Percentiles rank a stretch among this genome's conserved stretches.
Evolutionary conservation across 148 eudicot species (phyloP).

Genomic region (Hydrangea macrophylla): DNA sequence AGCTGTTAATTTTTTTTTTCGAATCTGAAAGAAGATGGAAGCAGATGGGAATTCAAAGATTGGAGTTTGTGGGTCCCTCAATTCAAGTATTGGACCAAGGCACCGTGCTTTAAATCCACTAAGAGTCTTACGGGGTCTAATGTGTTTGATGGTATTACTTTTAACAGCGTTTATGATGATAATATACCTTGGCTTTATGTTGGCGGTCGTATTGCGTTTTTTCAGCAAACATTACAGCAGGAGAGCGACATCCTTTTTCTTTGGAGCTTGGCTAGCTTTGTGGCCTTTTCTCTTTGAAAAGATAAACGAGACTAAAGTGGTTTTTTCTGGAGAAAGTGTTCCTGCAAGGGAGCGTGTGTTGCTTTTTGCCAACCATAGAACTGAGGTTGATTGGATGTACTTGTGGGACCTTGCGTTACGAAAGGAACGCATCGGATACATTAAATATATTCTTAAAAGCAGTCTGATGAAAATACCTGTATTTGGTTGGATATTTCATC

Average conservation of each 20-base stretch:
- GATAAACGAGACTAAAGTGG: slow-evolving; percentile 72
- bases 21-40: slow-evolving; percentile 45
- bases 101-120: slow-evolving; percentile 50
- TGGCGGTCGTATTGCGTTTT: slow-evolving; percentile 51
- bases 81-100: slow-evolving; percentile 18
- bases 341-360: slow-evolving; percentile 56
- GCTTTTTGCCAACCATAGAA: slow-evolving; percentile 85
- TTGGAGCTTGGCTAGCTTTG: slow-evolving; percentile 79
- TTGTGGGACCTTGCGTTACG: slow-evolving; percentile 94
- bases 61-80: slow-evolving; percentile 34
- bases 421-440: slow-evolving; percentile 57
- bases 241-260: slow-evolving; percentile 52
- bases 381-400: slow-evolving; percentile 99
- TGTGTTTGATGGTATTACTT: slow-evolving; percentile 65
- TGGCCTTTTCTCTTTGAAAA: slow-evolving; percentile 93
- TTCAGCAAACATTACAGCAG: slow-evolving; percentile 82
- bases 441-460: slow-evolving; percentile 86
- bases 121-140: slow-evolving; percentile 53
- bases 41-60: slow-evolving; percentile 19
- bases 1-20: neutral
- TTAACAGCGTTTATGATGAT: slow-evolving; percentile 74
- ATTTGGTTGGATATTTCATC: slow-evolving; percentile 91
- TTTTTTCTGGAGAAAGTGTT: slow-evolving; percentile 78
- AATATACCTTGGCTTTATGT: slow-evolving; percentile 55
- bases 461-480: slow-evolving; percentile 90